Base-by-base conservation (phyloP, 306 rosid species). In the Morella rubra region DNA sequence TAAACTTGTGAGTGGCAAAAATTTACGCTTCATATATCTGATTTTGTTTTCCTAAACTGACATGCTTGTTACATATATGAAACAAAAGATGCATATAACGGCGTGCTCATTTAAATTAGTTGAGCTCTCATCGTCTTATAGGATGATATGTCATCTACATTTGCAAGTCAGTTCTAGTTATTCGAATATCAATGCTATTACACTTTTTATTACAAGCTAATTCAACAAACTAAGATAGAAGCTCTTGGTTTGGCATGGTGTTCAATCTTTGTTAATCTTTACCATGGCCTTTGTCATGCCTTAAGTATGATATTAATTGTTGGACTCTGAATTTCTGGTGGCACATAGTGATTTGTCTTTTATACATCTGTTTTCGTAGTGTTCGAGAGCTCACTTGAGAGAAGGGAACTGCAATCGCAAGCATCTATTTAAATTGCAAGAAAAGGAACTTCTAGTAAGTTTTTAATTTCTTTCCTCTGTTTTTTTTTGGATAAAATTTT, bases 401-500 rank as follows among this genome's bases (percentile, higher is more conserved):
- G 87, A 85, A 82, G 90, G 92, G 77, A 89, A 73, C 52, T 85
- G 98, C 89, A 88, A 78, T 55, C 96, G 82, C 75, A 50, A 45
- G 75, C 74, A 81, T 42, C 82, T 90, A 64, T 74, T 95, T 76
- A 76, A 85, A 58, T 53, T 52, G 75, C 99, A 90, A 80, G 88
- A 92, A 87, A 95, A 84, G 81, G 99, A 95, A 78, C 87, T 95
- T 47, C 50, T 11, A 91, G 98, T 95, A 75, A 53, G 87, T 54
- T 54, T 80, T 54, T 77, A 32, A 13, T 44, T 24, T 51, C 45
- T 16, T 66, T 51, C 3, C 8, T 20, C 40, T 10, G 3, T 18
- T 65, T 14, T 8, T 65, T 41, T 66, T 18, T 8, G 4, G 27
- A 22, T 40, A 14, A 8, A 65, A 0, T 4, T 1, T 18, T 65